These are phyloP conservation scores for Malassezia sp. DNA, from an alignment of 1,284 basidiomycete species.

Conservation along the genomic window DNA sequence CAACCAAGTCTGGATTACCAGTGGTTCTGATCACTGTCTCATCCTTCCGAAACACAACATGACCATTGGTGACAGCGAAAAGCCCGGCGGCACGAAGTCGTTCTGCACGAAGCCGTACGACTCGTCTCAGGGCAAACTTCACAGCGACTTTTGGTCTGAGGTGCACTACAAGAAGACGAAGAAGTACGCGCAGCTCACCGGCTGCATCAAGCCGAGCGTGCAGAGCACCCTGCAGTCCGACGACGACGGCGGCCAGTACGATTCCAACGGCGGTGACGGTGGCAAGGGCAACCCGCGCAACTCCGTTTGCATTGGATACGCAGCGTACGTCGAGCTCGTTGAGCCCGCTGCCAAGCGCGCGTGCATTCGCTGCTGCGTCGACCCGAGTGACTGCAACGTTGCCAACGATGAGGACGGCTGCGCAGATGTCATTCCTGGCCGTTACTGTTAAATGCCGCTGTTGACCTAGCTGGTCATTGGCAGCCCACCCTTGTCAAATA, in stretches of 20 bases:
- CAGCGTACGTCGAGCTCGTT: slow-evolving; percentile 36
- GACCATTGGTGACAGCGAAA: slow-evolving; percentile 18
- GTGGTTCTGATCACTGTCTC: slow-evolving; percentile 15
- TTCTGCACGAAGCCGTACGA: slow-evolving; percentile 13
- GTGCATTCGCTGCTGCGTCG: slow-evolving; percentile 41
- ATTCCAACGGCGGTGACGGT: slow-evolving; percentile 37
- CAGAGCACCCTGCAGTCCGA: slow-evolving; percentile 15
- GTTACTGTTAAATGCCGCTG: slow-evolving; percentile 10
- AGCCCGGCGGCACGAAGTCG: slow-evolving; percentile 12
- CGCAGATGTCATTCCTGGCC: slow-evolving; percentile 17
- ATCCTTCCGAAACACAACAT: slow-evolving; percentile 11
- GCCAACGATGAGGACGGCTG: slow-evolving; percentile 19
- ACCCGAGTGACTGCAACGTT: slow-evolving; percentile 20
- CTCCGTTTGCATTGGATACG: slow-evolving; percentile 33
- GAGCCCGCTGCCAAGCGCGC: slow-evolving; percentile 30
- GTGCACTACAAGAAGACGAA: slow-evolving; percentile 20
- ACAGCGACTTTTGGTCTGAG: slow-evolving; percentile 16
- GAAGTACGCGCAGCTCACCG: slow-evolving; percentile 19
- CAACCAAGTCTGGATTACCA: slow-evolving; percentile 16
- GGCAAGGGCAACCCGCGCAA: slow-evolving; percentile 35
- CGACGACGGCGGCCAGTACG: slow-evolving; percentile 43
- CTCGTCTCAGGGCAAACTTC: slow-evolving; percentile 12
- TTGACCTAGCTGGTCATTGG: too few species aligned
- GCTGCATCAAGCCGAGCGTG: slow-evolving; percentile 21
- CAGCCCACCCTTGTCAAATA: too few species aligned